Percentiles rank a stretch among this genome's conserved stretches.
These are phyloP conservation scores for Leishmania arabica DNA, from an alignment of 208 protist species.

Conservation along the genomic window DNA sequence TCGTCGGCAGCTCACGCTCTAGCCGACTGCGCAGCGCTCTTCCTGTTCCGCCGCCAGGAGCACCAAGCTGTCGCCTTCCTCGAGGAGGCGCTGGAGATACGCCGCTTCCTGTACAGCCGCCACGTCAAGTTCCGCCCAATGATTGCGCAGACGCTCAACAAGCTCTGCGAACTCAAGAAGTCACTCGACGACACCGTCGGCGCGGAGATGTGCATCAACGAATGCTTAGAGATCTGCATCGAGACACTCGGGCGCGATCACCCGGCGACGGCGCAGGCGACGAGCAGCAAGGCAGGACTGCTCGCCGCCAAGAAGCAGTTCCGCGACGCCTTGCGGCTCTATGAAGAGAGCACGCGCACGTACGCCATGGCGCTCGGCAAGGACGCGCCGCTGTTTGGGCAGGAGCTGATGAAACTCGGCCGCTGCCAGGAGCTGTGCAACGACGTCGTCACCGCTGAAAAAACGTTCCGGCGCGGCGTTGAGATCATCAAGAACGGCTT, in stretches of 20 bases:
- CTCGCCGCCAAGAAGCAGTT: conserved; percentile 80
- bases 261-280: conserved; percentile 83
- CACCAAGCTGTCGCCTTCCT: conserved; percentile 80
- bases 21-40: conserved; percentile 85
- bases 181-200: conserved; percentile 74
- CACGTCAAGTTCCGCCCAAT: conserved; percentile 86
- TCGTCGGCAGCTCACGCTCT: conserved; percentile 83
- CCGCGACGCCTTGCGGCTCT: conserved; percentile 76
- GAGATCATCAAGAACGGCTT: conserved; percentile 66
- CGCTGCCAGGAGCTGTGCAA: conserved; percentile 84
- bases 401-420: conserved; percentile 83
- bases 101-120: conserved; percentile 78
- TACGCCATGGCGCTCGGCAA: conserved; percentile 81
- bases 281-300: conserved; percentile 83
- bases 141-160: conserved; percentile 92
- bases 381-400: conserved; percentile 69
- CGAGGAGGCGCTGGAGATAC: conserved; percentile 88
- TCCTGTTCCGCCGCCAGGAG: conserved; percentile 69
- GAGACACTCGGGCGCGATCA: conserved; percentile 82
- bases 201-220: conserved; percentile 88
- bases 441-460: conserved; percentile 65
- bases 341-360: conserved; percentile 78
- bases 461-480: conserved; percentile 67
- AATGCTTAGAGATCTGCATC: conserved; percentile 85
- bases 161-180: conserved; percentile 88